phyloP scores from a whole-genome alignment of 495 filamentous ascomycete species.

The Trichocladium uniseriatum region DNA sequence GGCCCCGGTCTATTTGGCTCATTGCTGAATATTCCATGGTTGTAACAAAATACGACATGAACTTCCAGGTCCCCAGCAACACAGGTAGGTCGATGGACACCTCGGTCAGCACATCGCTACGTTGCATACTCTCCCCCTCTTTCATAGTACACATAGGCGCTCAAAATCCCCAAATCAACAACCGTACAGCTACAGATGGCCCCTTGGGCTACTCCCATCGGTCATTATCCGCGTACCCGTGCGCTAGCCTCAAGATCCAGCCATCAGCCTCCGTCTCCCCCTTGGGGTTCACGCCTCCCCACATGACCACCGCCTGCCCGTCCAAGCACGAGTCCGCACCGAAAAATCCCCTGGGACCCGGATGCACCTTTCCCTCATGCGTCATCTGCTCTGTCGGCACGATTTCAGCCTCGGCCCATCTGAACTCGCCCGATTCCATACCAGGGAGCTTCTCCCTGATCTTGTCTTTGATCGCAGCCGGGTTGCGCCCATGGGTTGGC shows the following conservation, averaged over 20 bases:
- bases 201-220: constrained; percentile 22
- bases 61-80: too few relatives aligned
- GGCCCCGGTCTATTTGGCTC: too few relatives aligned
- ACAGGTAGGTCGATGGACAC: too few relatives aligned
- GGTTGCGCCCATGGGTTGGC: constrained; percentile 34
- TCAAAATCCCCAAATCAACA: too few relatives aligned
- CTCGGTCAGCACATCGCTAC: too few relatives aligned
- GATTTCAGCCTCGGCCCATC: constrained; percentile 42
- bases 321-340: constrained; percentile 34
- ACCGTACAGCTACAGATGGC: too few relatives aligned
- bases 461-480: constrained; percentile 43
- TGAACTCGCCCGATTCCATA: constrained; percentile 30
- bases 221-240: constrained; percentile 21
- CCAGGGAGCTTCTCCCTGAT: constrained; percentile 34
- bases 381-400: constrained; percentile 32
- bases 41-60: too few relatives aligned
- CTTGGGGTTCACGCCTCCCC: constrained; percentile 43
- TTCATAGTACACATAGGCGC: too few relatives aligned
- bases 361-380: constrained; percentile 41
- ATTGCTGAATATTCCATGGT: too few relatives aligned
- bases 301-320: constrained; percentile 39
- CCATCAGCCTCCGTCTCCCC: constrained; percentile 43
- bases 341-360: constrained; percentile 41
- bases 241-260: constrained; percentile 40
- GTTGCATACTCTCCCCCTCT: too few relatives aligned